phyloP scores from a whole-genome alignment of 371 early-diverging fungal species.

The Syncephalastrum contaminatum region DNA sequence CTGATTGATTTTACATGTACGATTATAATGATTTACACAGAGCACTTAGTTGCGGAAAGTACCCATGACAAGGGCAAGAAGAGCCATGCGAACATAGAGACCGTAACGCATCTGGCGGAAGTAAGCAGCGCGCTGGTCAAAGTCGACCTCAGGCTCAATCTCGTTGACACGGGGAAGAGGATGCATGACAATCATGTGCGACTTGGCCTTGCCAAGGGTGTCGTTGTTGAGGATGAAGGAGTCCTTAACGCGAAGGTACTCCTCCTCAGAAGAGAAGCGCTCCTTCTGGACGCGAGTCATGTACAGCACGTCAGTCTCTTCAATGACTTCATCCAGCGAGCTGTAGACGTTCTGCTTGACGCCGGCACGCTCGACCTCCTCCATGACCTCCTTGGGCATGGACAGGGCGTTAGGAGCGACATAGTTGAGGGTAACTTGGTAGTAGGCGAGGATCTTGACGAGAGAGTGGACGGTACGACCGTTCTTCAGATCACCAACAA shows the following conservation, averaged over 20 bases:
- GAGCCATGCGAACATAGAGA: constrained; percentile 96
- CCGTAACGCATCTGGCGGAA: constrained; percentile 98
- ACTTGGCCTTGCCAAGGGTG: constrained; percentile 82
- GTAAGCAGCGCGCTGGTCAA: constrained; percentile 95
- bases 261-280: constrained; percentile 76
- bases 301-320: constrained; percentile 92
- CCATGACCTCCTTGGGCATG: constrained; percentile 88
- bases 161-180: constrained; percentile 95
- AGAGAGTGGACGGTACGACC: constrained; percentile 97
- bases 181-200: constrained; percentile 97
- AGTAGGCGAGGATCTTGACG: constrained; percentile 87
- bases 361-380: constrained; percentile 67
- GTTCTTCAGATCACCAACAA: constrained; percentile 96
- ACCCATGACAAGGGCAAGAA: constrained; percentile 82
- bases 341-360: constrained; percentile 70
- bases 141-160: constrained; percentile 96
- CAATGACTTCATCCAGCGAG: constrained; percentile 78
- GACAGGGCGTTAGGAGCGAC: constrained; percentile 81
- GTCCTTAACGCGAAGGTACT: constrained; percentile 80
- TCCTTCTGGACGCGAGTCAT: constrained; percentile 97
- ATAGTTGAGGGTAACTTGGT: constrained; percentile 91
- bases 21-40: no score
- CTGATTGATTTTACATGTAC: no score
- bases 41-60: constrained; percentile 30
- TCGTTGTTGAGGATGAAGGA: constrained; percentile 86